phyloP scores from a whole-genome alignment of 148 eudicot species.

The Amaranthus hypochondriacus region DNA sequence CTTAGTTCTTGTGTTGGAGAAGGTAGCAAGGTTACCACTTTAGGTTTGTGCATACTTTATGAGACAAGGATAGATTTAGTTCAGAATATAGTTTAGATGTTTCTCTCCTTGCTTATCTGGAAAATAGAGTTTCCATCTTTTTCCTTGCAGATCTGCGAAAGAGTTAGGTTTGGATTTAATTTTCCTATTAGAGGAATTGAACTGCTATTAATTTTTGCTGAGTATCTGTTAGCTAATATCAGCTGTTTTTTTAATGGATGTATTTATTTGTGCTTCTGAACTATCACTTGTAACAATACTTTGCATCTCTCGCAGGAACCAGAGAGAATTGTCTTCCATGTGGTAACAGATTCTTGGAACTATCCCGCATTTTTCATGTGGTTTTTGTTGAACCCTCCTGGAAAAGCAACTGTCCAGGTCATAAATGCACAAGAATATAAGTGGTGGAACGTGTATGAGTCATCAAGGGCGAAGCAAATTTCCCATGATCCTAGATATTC shows the following conservation, averaged over 20 bases:
- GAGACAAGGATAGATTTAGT: no score
- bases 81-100: no score
- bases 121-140: no score
- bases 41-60: no score
- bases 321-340: constrained; percentile 74
- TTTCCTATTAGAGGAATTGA: not conserved
- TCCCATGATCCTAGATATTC: constrained; percentile 72
- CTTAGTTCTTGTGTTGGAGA: not conserved
- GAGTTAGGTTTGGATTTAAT: not conserved
- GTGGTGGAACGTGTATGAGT: constrained; percentile 40
- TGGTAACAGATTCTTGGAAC: constrained; percentile 85
- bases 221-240: not conserved
- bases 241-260: not conserved
- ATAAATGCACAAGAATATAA: constrained; percentile 52
- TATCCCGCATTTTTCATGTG: constrained; percentile 84
- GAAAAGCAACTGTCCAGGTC: constrained; percentile 69
- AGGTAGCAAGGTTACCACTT: no score
- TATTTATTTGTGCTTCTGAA: not conserved
- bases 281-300: constrained; percentile 13
- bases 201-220: not conserved
- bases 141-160: no score
- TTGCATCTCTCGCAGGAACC: constrained; percentile 60
- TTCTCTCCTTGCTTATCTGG: no score
- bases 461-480: constrained; percentile 38
- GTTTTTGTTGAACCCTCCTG: constrained; percentile 82